phyloP scores from a whole-genome alignment of 805 yeast genomes.

The Saccharomycopsis vini region DNA sequence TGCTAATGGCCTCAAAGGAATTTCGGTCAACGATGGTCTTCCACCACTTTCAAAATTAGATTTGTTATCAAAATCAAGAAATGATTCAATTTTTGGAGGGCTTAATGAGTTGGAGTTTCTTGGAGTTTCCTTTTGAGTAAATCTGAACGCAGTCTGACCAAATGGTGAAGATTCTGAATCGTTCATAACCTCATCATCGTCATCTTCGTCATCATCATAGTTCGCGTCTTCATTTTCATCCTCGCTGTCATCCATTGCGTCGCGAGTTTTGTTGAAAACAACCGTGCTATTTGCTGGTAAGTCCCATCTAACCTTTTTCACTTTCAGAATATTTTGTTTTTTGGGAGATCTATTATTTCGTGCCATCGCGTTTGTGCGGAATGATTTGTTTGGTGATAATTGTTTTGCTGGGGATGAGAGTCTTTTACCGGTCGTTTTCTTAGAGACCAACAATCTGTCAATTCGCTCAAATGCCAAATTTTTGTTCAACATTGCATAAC shows the following conservation, averaged over 20 bases:
- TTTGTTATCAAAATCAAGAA: background rate
- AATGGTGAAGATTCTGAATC: background rate
- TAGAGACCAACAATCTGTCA: slow-evolving; percentile 17
- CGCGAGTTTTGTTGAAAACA: background rate
- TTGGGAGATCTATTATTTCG: slow-evolving; percentile 18
- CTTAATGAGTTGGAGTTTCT: background rate
- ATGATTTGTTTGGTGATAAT: slow-evolving; percentile 22
- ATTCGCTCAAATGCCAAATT: background rate
- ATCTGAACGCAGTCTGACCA: too few relatives aligned
- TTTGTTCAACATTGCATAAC: slow-evolving; percentile 10
- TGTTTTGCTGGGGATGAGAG: slow-evolving; percentile 3
- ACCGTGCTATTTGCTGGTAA: slow-evolving; percentile 24
- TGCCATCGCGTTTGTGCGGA: background rate
- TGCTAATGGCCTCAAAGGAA: slow-evolving; percentile 1
- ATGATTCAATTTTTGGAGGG: background rate
- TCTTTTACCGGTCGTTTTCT: slow-evolving; percentile 9
- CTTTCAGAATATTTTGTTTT: slow-evolving; percentile 17
- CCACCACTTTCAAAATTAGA: too few relatives aligned
- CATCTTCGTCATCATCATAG: slow-evolving; percentile 6
- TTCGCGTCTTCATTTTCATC: slow-evolving; percentile 5
- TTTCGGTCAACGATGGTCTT: background rate
- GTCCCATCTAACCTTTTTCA: slow-evolving; percentile 41
- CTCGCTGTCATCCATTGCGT: slow-evolving; percentile 6
- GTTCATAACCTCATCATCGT: slow-evolving; percentile 10
- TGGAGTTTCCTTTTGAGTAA: too few relatives aligned